Conservation (phyloP, 2,329 filamentous ascomycete species). For the Fusarium annulatum region DNA sequence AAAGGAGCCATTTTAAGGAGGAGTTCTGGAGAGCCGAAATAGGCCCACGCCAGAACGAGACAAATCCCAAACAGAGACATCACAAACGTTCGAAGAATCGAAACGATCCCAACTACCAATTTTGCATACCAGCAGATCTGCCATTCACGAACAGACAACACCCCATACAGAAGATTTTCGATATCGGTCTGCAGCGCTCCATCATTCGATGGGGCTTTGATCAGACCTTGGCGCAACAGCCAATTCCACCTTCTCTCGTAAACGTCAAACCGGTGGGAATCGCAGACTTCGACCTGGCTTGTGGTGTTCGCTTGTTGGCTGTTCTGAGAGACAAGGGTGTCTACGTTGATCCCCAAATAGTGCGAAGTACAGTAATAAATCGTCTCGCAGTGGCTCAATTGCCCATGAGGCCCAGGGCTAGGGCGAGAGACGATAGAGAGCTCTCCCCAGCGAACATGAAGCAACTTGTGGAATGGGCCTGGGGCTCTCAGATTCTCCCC, state of each 20-base stretch:
- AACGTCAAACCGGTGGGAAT: constrained; percentile 17
- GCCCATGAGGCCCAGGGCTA: constrained; percentile 44
- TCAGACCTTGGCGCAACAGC: constrained; percentile 45
- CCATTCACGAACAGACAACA: constrained; percentile 55
- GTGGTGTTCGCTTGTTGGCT: constrained; percentile 52
- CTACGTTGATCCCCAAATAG: constrained; percentile 48
- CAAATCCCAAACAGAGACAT: neutral
- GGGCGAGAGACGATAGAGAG: constrained; percentile 48
- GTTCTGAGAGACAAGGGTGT: constrained; percentile 51
- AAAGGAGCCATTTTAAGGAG: constrained; percentile 33
- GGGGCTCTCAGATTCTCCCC: constrained; percentile 49
- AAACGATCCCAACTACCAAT: neutral
- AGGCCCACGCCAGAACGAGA: constrained; percentile 16
- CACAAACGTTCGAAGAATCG: neutral
- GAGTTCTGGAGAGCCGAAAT: constrained; percentile 42
- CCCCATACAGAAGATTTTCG: constrained; percentile 61
- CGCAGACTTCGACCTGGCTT: constrained; percentile 49
- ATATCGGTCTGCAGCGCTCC: constrained; percentile 51
- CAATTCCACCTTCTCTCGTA: constrained; percentile 24
- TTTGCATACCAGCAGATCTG: constrained; percentile 55
- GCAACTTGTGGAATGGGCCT: constrained; percentile 48
- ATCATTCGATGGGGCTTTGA: constrained; percentile 61
- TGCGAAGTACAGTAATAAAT: constrained; percentile 45
- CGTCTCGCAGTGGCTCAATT: constrained; percentile 47
- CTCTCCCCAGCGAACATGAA: constrained; percentile 47